Evolutionary conservation across 352 stramenopile species (phyloP).

Genomic region (Elongisporangium prolatum): DNA sequence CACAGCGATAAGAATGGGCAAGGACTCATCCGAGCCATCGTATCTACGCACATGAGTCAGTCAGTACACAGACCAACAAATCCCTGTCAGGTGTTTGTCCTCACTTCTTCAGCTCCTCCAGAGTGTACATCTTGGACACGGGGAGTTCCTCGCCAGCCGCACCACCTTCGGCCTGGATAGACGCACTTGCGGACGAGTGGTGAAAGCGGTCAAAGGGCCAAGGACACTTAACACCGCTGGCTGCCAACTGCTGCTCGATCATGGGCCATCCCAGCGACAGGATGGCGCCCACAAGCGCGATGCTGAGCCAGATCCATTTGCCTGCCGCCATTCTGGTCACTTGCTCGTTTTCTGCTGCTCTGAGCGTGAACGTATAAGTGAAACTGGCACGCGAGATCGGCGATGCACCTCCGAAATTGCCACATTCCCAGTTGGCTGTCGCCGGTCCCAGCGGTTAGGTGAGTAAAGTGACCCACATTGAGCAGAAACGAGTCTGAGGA

Average conservation of each 20-base stretch:
- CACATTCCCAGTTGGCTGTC: not conserved
- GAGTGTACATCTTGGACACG: constrained; percentile 37
- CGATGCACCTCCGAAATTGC: not conserved
- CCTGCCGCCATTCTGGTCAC: constrained; percentile 23
- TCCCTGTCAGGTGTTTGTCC: not conserved
- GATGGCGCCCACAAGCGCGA: constrained; percentile 48
- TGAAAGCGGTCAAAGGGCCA: constrained; percentile 40
- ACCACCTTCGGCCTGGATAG: constrained; percentile 12
- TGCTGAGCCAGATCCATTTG: constrained; percentile 35
- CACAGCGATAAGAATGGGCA: constrained; percentile 65
- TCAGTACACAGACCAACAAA: constrained; percentile 4
- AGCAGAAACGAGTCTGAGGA: not conserved
- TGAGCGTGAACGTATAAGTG: constrained; percentile 1
- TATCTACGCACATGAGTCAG: constrained; percentile 26
- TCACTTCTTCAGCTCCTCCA: constrained; percentile 58
- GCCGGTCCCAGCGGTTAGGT: not conserved
- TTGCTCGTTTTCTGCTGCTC: constrained; percentile 1
- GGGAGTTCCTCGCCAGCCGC: constrained; percentile 21
- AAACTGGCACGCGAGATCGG: not conserved
- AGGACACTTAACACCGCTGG: constrained; percentile 48
- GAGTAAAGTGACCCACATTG: not conserved
- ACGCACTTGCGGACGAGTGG: constrained; percentile 27
- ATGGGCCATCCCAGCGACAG: constrained; percentile 63
- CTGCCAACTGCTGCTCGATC: constrained; percentile 62
- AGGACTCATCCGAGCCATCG: constrained; percentile 56